Percentiles rank a stretch among this genome's conserved stretches.
These are phyloP conservation scores for Lepidium sativum DNA, from an alignment of 345 rosid species.

Conservation along the genomic window DNA sequence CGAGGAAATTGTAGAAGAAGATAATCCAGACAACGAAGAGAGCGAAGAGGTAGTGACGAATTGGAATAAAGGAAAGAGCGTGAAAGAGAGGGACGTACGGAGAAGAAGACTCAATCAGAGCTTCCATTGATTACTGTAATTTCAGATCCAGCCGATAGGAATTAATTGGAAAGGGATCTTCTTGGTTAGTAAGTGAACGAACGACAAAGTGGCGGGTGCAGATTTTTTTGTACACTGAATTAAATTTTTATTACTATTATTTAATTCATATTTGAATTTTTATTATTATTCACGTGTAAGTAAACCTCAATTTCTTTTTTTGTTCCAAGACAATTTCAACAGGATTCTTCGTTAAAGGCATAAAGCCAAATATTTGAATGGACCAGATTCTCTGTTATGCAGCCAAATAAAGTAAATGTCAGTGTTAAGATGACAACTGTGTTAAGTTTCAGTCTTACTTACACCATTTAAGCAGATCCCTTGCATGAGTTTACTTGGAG, in stretches of 20 bases:
- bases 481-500: not conserved
- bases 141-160: not conserved
- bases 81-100: slow-evolving; percentile 41
- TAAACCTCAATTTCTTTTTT: no score
- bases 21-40: slow-evolving; percentile 14
- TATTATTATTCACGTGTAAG: no score
- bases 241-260: not conserved
- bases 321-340: no score
- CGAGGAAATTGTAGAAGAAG: slow-evolving; percentile 59
- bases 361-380: no score
- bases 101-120: slow-evolving; percentile 10
- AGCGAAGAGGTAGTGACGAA: slow-evolving; percentile 39
- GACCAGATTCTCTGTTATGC: no score
- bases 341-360: no score
- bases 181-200: not conserved
- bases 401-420: no score
- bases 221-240: not conserved
- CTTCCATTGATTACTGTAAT: slow-evolving; percentile 1
- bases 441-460: no score
- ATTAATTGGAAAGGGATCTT: not conserved
- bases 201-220: not conserved
- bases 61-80: slow-evolving; percentile 44
- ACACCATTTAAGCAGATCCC: no score
- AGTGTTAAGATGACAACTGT: no score
- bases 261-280: not conserved